Base-by-base conservation (phyloP, 148 eudicot species). In the Linanthus parryae region DNA sequence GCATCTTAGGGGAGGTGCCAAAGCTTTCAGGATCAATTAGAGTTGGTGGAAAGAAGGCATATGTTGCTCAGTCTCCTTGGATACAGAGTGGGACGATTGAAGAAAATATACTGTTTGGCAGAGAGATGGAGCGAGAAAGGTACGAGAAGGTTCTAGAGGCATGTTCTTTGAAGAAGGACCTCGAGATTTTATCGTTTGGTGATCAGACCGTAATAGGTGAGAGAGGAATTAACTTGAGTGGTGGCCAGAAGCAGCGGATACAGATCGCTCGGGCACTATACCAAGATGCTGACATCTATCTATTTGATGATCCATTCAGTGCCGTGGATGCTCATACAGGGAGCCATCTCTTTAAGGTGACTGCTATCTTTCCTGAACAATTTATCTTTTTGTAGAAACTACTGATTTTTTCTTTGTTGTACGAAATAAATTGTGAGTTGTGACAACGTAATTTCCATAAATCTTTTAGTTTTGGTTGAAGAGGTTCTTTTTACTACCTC, bases 241-340 rank as follows among this genome's bases (percentile, higher is more conserved):
- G 85, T 9, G 85, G 85, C 8, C 85, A 79, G 64, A 79, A 75
- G 65, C 85, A 79, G 52, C 68, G 85, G 54, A 69, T 79, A 52
- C 85, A 80, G 53, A 63, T 80, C 29, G 82, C 85, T 2, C 76
- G 82, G 3, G 85, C 82, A 24, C 26, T 76, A 27, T 80, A 80
- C 45, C 76, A 73, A 26, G 76, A 80, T 30, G 79, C 76, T 14
- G 82, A 80, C 34, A 70, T 70, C 24, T 80, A 80, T 64, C 53
- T 80, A 24, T 73, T 80, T 23, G 85, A 80, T 47, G 85, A 80
- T 67, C 85, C 85, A 40, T 80, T 80, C 53, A 76, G 85, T 55
- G 85, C 85, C 38, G 81, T 80, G 35, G 85, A 80, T 58, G 85
- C 85, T 36, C 85, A 76, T 61, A 80, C 85, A 3, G 85, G 85